A percentile compares a stretch with the other conserved stretches of the same genome.
These are phyloP conservation scores for Cornus kousa DNA, from an alignment of 148 eudicot genomes.

Conservation along the genomic window DNA sequence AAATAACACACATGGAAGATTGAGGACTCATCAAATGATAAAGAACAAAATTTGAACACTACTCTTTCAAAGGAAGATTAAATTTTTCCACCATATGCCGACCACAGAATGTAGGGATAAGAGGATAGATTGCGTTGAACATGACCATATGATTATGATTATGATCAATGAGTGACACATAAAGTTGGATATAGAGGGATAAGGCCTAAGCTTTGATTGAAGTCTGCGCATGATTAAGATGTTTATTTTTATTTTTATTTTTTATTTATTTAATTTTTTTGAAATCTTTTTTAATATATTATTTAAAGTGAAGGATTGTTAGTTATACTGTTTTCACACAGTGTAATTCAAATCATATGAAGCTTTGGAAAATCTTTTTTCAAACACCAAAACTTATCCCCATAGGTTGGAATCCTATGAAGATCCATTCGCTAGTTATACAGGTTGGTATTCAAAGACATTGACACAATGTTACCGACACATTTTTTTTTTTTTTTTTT, in stretches of 20 bases:
- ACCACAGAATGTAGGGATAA: conserved; percentile 11
- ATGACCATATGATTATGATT: not conserved
- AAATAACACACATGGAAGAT: not conserved
- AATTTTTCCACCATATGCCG: not conserved
- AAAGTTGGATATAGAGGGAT: not conserved
- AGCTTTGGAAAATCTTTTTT: not conserved
- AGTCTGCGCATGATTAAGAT: not conserved
- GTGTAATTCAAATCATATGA: not conserved
- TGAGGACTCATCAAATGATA: not conserved
- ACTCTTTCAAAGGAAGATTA: not conserved
- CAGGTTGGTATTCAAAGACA: too few relatives aligned
- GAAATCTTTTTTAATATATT: too few relatives aligned
- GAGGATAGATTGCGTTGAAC: not conserved
- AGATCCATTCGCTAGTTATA: not conserved
- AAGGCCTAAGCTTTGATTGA: conserved; percentile 1
- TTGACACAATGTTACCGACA: too few relatives aligned
- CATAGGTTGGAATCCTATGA: conserved; percentile 6
- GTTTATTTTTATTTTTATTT: not conserved
- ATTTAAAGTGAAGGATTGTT: too few relatives aligned
- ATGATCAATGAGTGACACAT: not conserved
- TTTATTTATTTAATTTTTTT: not conserved
- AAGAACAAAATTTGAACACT: not conserved
- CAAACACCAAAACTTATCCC: not conserved
- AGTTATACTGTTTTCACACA: not conserved
- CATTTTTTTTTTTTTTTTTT: too few relatives aligned